Base-by-base conservation (phyloP, 2,329 filamentous ascomycete species). In the Lachnellula subtilissima region DNA sequence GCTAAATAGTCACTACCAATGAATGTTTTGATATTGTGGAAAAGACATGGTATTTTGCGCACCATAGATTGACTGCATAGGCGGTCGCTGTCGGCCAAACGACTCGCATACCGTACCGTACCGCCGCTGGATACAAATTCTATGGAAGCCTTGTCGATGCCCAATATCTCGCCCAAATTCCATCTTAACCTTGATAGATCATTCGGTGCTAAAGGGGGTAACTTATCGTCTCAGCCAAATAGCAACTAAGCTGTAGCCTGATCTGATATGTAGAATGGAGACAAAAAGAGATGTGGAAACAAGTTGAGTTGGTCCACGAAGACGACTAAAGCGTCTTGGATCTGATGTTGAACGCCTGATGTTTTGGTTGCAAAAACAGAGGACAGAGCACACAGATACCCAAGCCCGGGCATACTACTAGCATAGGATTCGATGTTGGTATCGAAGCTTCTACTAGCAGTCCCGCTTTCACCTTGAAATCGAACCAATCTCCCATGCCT, bases 331-430 rank as follows among this genome's bases (percentile, higher is more conserved):
- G 77, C 78, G 79, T 79, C 81, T 83, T 85, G 83, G 82, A 83
- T 83, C 83, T 82, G 74, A 77, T 82, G 85, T 89, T 89, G 86
- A 89, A 86, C 83, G 82, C 82, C 85, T 78, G 76, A 76, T 80
- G 85, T 84, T 88, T 89, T 89, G 88, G 86, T 90, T 89, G 85
- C 79, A 87, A 89, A 89, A 89, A 87, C 84, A 86, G 80, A 68
- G 81, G 83, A 87, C 80, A 83, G 82, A 81, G 83, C 80, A 84
- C 84, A 70, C 66, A 82, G 75, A 82, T 80, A 86, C 80, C 81
- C 82, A 82, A 80, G 76, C 71, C 74, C 72, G 73, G 74, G 22
- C 22, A 72, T 71, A 73, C 72, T 68, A 67, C 69, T 73, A 72
- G 72, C 74, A 72, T 71, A 74, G 78, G 64, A 74, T 54, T 64